Percentiles rank a stretch among this genome's conserved stretches.
phyloP scores from a whole-genome alignment of 2,329 filamentous ascomycete species.

The Colletotrichum truncatum region DNA sequence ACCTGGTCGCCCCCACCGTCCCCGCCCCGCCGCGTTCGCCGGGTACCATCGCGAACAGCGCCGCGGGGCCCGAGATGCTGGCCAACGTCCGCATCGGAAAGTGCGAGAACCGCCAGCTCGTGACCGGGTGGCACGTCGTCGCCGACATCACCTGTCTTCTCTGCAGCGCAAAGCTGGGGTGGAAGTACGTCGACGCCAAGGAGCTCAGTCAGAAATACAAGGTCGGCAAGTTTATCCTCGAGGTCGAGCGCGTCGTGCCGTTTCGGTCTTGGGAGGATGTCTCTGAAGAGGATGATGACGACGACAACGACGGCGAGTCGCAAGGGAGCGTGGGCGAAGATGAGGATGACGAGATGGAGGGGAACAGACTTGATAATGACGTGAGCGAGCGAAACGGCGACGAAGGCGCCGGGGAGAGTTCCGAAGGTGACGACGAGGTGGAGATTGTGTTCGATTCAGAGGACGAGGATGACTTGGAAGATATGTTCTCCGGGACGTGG shows the following conservation, averaged over 20 bases:
- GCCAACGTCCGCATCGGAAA: slow-evolving; percentile 65
- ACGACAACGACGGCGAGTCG: slow-evolving; percentile 11
- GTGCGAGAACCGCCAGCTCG: slow-evolving; percentile 64
- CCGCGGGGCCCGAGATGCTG: slow-evolving; percentile 44
- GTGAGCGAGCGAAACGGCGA: slow-evolving; percentile 30
- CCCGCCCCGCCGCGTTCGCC: slow-evolving; percentile 29
- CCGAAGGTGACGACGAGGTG: slow-evolving; percentile 42
- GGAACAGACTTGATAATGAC: slow-evolving; percentile 5
- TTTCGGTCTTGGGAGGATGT: slow-evolving; percentile 64
- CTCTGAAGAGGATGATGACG: slow-evolving; percentile 16
- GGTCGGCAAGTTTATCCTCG: slow-evolving; percentile 74
- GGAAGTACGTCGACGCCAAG: slow-evolving; percentile 74
- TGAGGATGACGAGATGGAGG: background rate
- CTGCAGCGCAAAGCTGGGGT: slow-evolving; percentile 68
- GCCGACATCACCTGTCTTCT: slow-evolving; percentile 68
- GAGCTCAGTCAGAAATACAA: slow-evolving; percentile 72
- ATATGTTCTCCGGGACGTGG: slow-evolving; percentile 71
- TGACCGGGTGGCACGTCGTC: slow-evolving; percentile 71
- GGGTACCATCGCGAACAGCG: slow-evolving; percentile 24
- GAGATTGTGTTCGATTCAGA: slow-evolving; percentile 68
- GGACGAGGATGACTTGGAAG: slow-evolving; percentile 74
- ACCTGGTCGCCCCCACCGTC: slow-evolving; percentile 59
- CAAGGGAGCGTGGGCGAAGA: background rate
- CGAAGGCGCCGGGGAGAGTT: background rate
- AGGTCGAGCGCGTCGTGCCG: slow-evolving; percentile 65